Conservation (phyloP, 768 basidiomycete genomes). For the Leccinum truebloodii region DNA sequence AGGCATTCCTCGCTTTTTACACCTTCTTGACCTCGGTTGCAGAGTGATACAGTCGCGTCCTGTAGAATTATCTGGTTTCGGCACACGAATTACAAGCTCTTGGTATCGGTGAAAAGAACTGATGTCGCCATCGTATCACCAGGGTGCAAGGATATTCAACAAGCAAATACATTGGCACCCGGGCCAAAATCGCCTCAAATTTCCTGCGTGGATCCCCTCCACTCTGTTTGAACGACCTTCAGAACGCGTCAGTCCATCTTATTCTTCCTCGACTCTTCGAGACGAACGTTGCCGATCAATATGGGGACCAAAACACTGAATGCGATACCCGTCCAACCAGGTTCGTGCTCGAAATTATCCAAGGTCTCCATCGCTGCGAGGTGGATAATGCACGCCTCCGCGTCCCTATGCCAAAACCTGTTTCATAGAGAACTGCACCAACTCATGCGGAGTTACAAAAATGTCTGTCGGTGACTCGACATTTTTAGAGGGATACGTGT, state of each 20-base stretch:
- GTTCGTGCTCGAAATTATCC: constrained; percentile 10
- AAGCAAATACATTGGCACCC: constrained; percentile 8
- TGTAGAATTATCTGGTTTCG: neutral
- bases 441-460: neutral
- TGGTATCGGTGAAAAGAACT: neutral
- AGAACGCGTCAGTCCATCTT: constrained; percentile 7
- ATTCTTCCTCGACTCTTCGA: constrained; percentile 1
- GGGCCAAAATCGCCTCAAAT: constrained; percentile 11
- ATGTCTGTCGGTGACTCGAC: neutral
- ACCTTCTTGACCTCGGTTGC: constrained; percentile 7
- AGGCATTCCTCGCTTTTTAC: constrained; percentile 14
- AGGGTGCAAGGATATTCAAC: constrained; percentile 4
- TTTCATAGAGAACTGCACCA: too few relatives aligned
- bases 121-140: constrained; percentile 3
- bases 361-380: constrained; percentile 4
- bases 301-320: constrained; percentile 7
- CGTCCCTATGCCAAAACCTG: constrained; percentile 1
- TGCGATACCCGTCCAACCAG: constrained; percentile 1
- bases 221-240: constrained; percentile 1
- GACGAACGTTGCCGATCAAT: neutral
- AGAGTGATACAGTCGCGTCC: neutral
- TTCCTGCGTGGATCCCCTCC: constrained; percentile 4
- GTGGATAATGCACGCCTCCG: constrained; percentile 11
- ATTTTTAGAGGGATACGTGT: neutral
- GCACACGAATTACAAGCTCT: neutral